Evolutionary conservation across 78 protist species (phyloP), one percentile per base, ranked within the genome.

Genomic region (Dictyostelium intermedium): DNA sequence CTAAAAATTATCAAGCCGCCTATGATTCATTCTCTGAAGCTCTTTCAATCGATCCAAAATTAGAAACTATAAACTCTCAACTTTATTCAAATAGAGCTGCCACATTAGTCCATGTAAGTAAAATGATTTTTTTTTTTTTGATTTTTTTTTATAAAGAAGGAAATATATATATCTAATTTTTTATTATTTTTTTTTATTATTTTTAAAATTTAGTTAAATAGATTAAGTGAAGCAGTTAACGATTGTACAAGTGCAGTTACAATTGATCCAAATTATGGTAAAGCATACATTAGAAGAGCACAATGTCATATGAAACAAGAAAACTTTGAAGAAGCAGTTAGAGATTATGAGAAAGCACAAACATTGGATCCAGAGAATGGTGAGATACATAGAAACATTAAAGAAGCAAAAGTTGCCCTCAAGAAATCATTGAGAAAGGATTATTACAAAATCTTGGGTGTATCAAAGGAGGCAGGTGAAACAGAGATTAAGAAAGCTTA

Each of bases 31-130:
- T 91, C 92, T 84, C 94, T n/a, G 97, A 87, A 5, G 97, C 96
- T 5, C 56, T 97, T 1, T 86, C 43, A 25, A 61, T 95, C 34
- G 96, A 97, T 78, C 97, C 98, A 56, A 85, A 89, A 83, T 77
- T 84, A 73, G 91, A 89, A 50, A 35, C 41, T 13, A 7, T 82
- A 11, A 85, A 91, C 72, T 30, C 95, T 14, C 95, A 77, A 69
- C 60, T 93, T 18, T 97, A 93, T 82, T 37, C 72, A 7, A 96
- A 97, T 84, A 87, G 97, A 70, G 97, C 97, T 70, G 98, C 97
- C 30, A 63, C 97, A 5, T 74, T 78, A 34, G 66, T 93, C 30
- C 83, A 93, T n/a, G 92, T 95, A 72, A 78, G 95, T 73, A 25
- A n/a, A n/a, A 14, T 11, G 6, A 83, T 25, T 23, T 1, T 61